Evolutionary conservation across 2,329 filamentous ascomycete genomes (phyloP).

Genomic region (Botrytis cinerea): DNA sequence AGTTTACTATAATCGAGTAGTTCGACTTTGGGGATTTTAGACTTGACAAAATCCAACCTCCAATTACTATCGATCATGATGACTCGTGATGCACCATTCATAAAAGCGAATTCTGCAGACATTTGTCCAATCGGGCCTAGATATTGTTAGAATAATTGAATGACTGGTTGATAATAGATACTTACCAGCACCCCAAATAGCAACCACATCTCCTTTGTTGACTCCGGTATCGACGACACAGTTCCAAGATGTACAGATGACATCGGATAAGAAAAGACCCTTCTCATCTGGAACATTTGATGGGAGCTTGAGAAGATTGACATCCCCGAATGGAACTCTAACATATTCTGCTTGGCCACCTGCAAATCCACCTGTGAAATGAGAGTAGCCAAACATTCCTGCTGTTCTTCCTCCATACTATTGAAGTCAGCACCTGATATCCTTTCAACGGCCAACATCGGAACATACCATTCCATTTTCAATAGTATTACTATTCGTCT

Average conservation of each 20-base stretch:
- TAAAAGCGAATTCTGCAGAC: constrained; percentile 71
- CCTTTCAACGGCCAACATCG: background rate
- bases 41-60: constrained; percentile 68
- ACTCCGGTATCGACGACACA: constrained; percentile 81
- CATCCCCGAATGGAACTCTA: constrained; percentile 75
- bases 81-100: constrained; percentile 72
- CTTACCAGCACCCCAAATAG: constrained; percentile 73
- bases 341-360: constrained; percentile 88
- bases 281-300: constrained; percentile 83
- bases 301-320: constrained; percentile 79
- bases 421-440: background rate
- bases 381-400: constrained; percentile 72
- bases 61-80: constrained; percentile 77
- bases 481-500: constrained; percentile 72
- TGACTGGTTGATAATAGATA: background rate
- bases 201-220: constrained; percentile 74
- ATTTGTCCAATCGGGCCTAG: constrained; percentile 78
- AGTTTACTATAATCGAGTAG: constrained; percentile 67
- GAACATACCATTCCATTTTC: constrained; percentile 61
- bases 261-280: constrained; percentile 75
- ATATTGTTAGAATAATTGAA: background rate
- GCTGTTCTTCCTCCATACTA: constrained; percentile 72
- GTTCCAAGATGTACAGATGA: constrained; percentile 77
- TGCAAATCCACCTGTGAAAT: constrained; percentile 84
- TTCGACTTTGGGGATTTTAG: constrained; percentile 65